These are phyloP conservation scores for Mesembryanthemum crystallinum DNA, from an alignment of 148 eudicot species.

Conservation along the genomic window DNA sequence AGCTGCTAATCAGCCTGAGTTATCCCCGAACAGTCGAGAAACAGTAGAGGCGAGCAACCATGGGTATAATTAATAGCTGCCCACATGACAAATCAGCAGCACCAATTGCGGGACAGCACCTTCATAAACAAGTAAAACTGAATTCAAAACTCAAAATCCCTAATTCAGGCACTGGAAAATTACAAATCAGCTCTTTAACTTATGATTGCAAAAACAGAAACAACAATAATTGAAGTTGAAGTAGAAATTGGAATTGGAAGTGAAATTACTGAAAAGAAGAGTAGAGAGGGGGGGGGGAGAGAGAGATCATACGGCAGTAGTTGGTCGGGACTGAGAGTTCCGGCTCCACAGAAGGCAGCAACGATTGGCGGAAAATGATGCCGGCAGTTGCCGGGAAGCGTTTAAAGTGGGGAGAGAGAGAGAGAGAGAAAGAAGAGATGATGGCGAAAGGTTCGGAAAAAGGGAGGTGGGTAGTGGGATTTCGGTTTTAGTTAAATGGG, in stretches of 20 bases:
- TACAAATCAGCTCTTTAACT: neutral
- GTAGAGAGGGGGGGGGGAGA: neutral
- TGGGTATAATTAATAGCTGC: constrained; percentile 27
- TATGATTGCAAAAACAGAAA: neutral
- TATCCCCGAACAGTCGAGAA: too few species aligned
- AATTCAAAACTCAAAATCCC: neutral
- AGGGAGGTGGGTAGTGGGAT: constrained; percentile 2
- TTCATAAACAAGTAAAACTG: constrained; percentile 4
- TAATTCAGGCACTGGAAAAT: neutral
- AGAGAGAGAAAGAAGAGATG: neutral
- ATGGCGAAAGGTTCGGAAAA: constrained; percentile 10
- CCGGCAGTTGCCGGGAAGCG: neutral
- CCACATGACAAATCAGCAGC: constrained; percentile 31
- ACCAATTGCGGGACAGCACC: too few species aligned
- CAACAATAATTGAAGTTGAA: neutral
- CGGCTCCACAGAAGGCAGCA: neutral
- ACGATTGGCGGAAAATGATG: neutral
- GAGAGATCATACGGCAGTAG: neutral
- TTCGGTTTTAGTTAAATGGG: too few species aligned
- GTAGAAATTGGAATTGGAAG: too few species aligned
- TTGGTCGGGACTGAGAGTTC: neutral
- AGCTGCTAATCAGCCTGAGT: constrained; percentile 23
- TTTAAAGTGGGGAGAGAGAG: constrained; percentile 11
- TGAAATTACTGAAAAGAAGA: neutral
- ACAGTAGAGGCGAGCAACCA: constrained; percentile 28